Percentiles rank a stretch among this genome's conserved stretches.
phyloP scores from a whole-genome alignment of 768 basidiomycete genomes.

The Russula virescens region DNA sequence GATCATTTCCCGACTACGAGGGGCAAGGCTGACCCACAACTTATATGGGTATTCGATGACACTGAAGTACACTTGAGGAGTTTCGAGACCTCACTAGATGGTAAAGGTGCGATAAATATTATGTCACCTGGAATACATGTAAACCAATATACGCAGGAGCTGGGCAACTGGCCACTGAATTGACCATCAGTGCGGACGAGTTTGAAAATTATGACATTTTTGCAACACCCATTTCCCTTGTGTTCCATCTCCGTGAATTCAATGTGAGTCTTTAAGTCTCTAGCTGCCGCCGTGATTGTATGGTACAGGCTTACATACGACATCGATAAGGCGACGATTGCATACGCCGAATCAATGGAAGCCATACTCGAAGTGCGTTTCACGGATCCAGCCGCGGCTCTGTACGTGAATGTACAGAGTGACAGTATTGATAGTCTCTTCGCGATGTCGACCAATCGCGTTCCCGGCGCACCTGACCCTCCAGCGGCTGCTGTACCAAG shows the following conservation, averaged over 20 bases:
- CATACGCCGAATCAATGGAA: constrained; percentile 68
- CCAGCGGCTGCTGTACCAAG: not conserved
- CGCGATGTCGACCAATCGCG: constrained; percentile 72
- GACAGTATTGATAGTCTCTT: constrained; percentile 63
- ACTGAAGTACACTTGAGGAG: constrained; percentile 65
- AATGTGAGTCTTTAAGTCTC: constrained; percentile 42
- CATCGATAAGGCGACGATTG: constrained; percentile 60
- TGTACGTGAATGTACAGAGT: constrained; percentile 72
- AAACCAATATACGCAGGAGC: constrained; percentile 37
- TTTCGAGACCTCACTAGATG: constrained; percentile 57
- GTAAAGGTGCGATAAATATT: constrained; percentile 46
- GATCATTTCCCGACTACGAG: constrained; percentile 72
- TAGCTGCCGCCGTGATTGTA: not conserved
- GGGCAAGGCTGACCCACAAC: constrained; percentile 68
- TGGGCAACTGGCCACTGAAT: constrained; percentile 65
- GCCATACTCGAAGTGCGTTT: constrained; percentile 65
- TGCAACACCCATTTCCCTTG: constrained; percentile 57
- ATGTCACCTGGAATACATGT: not conserved
- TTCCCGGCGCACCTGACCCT: constrained; percentile 33
- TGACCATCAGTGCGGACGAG: constrained; percentile 71
- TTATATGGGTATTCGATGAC: constrained; percentile 75
- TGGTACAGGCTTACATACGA: not conserved
- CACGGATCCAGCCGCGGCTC: constrained; percentile 64
- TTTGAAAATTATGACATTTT: constrained; percentile 73
- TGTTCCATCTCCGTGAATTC: constrained; percentile 81